Conservation (phyloP, 2,329 filamentous ascomycete species). For the Cladosporium sp. region DNA sequence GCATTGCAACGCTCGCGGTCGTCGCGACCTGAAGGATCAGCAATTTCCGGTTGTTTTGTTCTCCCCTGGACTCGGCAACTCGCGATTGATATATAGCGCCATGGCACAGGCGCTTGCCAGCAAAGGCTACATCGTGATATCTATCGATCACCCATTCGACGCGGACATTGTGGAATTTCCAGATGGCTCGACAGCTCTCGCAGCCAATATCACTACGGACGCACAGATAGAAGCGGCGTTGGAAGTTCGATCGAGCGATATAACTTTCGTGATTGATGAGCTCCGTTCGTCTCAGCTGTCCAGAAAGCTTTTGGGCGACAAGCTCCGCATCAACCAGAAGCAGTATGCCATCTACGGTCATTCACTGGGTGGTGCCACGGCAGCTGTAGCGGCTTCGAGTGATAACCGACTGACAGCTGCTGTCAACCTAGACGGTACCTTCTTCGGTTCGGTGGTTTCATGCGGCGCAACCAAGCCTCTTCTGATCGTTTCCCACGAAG, state of each 20-base stretch:
- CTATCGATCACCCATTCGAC: constrained; percentile 55
- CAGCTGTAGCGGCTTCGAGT: constrained; percentile 37
- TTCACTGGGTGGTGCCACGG: constrained; percentile 39
- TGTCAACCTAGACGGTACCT: constrained; percentile 46
- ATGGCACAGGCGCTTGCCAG: constrained; percentile 51
- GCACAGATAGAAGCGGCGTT: constrained; percentile 17
- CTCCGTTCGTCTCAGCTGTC: constrained; percentile 23
- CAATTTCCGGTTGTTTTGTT: constrained; percentile 42
- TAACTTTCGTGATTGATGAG: constrained; percentile 43
- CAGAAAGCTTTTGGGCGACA: background rate
- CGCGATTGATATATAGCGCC: constrained; percentile 48
- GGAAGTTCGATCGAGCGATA: constrained; percentile 35
- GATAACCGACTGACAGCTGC: constrained; percentile 43
- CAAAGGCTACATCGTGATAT: constrained; percentile 50
- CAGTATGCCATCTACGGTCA: constrained; percentile 42
- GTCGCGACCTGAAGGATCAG: constrained; percentile 15
- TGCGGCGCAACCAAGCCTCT: constrained; percentile 17
- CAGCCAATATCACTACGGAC: constrained; percentile 27
- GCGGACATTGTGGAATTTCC: constrained; percentile 51
- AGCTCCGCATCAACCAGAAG: constrained; percentile 31
- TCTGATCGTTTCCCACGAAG: constrained; percentile 18
- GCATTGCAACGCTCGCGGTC: constrained; percentile 17
- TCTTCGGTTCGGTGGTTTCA: constrained; percentile 17
- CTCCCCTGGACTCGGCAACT: constrained; percentile 49
- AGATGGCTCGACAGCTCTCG: constrained; percentile 41